A percentile compares a stretch with the other conserved stretches of the same genome.
Evolutionary conservation across 345 rosid species (phyloP).

Genomic region (thale cress (Arabidopsis thaliana)): TAIR10.1 NC_003074.8:4174001-4174500

Average conservation of each 20-base stretch:
- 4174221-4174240: constrained; percentile 85
- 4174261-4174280: constrained; percentile 50
- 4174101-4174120: constrained; percentile 59
- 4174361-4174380: constrained; percentile 43
- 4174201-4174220: constrained; percentile 74
- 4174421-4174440: constrained; percentile 45
- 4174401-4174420: constrained; percentile 47
- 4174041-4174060: constrained; percentile 57
- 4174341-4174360: constrained; percentile 47
- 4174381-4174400: constrained; percentile 46
- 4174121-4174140: constrained; percentile 58
- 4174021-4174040: constrained; percentile 56
- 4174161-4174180: constrained; percentile 60
- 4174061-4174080: constrained; percentile 55
- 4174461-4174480: constrained; percentile 13
- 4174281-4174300: constrained; percentile 54
- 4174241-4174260: constrained; percentile 51
- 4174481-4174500: constrained; percentile 21
- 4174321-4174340: constrained; percentile 45
- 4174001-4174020: constrained; percentile 60
- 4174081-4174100: constrained; percentile 58
- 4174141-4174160: constrained; percentile 84
- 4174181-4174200: constrained; percentile 74
- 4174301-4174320: constrained; percentile 49
- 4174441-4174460: constrained; percentile 23